Base-by-base conservation (phyloP, 805 yeast species). In the Candida piceae region DNA sequence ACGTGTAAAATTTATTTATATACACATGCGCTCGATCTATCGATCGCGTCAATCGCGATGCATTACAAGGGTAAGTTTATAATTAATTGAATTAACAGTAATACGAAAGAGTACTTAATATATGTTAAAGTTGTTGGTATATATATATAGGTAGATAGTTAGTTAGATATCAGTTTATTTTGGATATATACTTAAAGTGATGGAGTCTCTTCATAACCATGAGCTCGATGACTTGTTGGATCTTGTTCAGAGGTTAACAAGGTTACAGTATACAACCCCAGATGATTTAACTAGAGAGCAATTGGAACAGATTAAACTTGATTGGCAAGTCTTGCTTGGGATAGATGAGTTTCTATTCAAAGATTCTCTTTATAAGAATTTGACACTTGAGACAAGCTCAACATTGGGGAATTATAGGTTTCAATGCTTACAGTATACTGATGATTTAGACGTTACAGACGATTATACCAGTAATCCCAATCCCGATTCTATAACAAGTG, bases 241-340 rank as follows among this genome's bases (percentile, higher is more conserved):
- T 10, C 40, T 50, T n/a, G 23, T 52, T 15, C 36, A 34, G 4
- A 36, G 39, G 12, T 33, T 52, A 10, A 31, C 33, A 10, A 35
- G 32, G n/a, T 30, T 49, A 10, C 41, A 49, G 3, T 19, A 32
- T 12, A 35, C 25, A 16, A 36, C 42, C 1, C 42, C 46, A 2
- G 19, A 35, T 15, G 15, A 27, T 6, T 18, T 36, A 7, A 31
- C 35, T 5, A 7, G 16, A 5, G 30, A 17, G 16, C 35, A 34
- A 22, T 31, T 52, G 19, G 36, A 45, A 27, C 44, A 45, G 10
- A 40, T 51, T 13, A 48, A 43, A 30, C 32, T 42, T 1, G 38
- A 46, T 10, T 54, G 58, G 58, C 57, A 50, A 31, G 32, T 49
- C 8, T 33, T 54, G 8, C 33, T 54, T n/a, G 55, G 58, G 2